These are phyloP conservation scores for Nymphaea thermarum DNA, from an alignment of 164 flowering plant species.

Conservation along the genomic window DNA sequence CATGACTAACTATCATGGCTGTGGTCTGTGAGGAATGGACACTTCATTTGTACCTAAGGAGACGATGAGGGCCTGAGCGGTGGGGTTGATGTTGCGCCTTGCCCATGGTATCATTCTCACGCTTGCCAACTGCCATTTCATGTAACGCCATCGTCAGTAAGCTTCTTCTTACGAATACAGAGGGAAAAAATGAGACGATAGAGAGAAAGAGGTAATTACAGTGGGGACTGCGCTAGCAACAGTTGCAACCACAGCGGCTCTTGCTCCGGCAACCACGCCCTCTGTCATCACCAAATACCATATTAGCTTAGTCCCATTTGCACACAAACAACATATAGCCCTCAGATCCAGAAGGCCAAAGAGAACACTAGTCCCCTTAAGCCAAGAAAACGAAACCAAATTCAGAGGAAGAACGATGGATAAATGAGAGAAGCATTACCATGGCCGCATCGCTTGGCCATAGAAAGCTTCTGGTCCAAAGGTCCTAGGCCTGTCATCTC, in stretches of 20 bases:
- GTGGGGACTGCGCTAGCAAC: constrained; percentile 1
- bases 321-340: too few species aligned
- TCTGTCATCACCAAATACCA: neutral
- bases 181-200: neutral
- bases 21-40: neutral
- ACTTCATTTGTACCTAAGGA: constrained; percentile 40
- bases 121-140: constrained; percentile 50
- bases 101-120: constrained; percentile 90
- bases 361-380: too few species aligned
- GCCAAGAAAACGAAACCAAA: neutral
- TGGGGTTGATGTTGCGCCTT: constrained; percentile 69
- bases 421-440: neutral
- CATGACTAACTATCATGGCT: too few species aligned
- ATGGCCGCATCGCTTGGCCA: neutral
- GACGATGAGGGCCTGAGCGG: constrained; percentile 91
- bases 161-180: too few species aligned
- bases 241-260: neutral
- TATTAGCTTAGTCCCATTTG: neutral
- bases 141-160: neutral
- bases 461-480: neutral
- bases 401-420: neutral
- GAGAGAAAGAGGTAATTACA: neutral
- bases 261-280: constrained; percentile 1
- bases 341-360: too few species aligned
- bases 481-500: neutral